Conservation (phyloP, 441 rosid genomes). For the Populus hybrid region DNA sequence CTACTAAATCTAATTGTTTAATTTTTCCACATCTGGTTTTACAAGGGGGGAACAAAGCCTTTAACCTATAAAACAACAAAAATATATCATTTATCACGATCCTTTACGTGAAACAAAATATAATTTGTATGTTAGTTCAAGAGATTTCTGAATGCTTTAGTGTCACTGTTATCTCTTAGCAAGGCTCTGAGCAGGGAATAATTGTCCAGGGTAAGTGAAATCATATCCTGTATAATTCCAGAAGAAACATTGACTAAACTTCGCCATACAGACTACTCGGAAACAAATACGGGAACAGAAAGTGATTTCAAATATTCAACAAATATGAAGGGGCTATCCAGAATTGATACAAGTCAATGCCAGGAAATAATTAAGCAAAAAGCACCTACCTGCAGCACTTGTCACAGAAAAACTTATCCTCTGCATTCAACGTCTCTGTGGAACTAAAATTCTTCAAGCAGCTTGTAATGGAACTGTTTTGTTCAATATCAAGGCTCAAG, state of each 20-base stretch:
- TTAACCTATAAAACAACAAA: neutral
- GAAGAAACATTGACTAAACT: neutral
- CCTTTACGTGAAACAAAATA: neutral
- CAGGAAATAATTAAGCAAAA: neutral
- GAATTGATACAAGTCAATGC: neutral
- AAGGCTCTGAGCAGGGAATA: neutral
- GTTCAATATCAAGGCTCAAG: constrained; percentile 95
- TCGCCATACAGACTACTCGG: neutral
- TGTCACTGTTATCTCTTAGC: neutral
- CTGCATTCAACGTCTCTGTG: constrained; percentile 91
- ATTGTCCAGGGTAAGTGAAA: neutral
- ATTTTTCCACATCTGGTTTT: neutral
- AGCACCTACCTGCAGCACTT: constrained; percentile 86
- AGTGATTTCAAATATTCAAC: neutral
- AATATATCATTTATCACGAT: neutral
- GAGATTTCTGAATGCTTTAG: neutral
- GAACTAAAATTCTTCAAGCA: constrained; percentile 96
- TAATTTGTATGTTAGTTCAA: too few species aligned
- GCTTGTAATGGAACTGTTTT: constrained; percentile 93
- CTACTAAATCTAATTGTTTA: neutral
- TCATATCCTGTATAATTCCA: neutral
- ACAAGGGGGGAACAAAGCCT: neutral
- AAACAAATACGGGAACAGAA: neutral
- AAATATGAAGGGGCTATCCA: neutral
- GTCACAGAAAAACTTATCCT: constrained; percentile 95